phyloP scores from a whole-genome alignment of 192 early-diverging fungal species.

The Backusella tuberculispora region DNA sequence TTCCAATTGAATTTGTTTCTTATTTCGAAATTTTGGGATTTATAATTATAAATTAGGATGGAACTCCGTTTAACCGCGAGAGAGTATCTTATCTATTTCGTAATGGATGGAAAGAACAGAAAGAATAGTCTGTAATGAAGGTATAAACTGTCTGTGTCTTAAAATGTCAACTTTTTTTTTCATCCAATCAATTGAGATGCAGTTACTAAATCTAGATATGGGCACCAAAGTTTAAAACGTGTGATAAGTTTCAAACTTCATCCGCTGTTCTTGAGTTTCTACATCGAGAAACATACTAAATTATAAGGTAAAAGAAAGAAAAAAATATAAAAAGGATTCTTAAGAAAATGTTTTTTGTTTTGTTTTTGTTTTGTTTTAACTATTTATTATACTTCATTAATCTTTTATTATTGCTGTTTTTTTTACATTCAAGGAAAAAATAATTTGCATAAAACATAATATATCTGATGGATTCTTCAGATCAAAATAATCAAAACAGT shows the following conservation, averaged over 20 bases:
- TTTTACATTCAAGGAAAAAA: background rate
- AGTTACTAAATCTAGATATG: background rate
- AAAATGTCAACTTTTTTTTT: background rate
- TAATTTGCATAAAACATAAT: background rate
- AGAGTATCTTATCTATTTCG: conserved; percentile 6
- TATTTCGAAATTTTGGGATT: background rate
- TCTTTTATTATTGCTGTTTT: background rate
- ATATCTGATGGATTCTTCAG: conserved; percentile 3
- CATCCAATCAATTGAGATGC: background rate
- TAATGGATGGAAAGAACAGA: conserved; percentile 8
- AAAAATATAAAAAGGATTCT: background rate
- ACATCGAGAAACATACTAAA: conserved; percentile 5
- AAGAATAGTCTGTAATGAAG: background rate
- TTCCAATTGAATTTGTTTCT: background rate
- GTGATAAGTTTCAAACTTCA: conserved; percentile 14
- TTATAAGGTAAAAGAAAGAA: background rate
- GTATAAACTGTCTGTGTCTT: background rate
- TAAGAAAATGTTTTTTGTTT: background rate
- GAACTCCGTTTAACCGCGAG: background rate
- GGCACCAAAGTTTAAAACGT: background rate
- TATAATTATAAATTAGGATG: background rate
- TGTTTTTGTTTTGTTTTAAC: background rate
- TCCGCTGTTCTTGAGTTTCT: conserved; percentile 3
- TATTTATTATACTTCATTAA: background rate
- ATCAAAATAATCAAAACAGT: conserved; percentile 7